Percentiles rank a stretch among this genome's conserved stretches.
These are phyloP conservation scores for Claviceps capensis DNA, from an alignment of 2,329 filamentous ascomycete genomes.

Conservation along the genomic window DNA sequence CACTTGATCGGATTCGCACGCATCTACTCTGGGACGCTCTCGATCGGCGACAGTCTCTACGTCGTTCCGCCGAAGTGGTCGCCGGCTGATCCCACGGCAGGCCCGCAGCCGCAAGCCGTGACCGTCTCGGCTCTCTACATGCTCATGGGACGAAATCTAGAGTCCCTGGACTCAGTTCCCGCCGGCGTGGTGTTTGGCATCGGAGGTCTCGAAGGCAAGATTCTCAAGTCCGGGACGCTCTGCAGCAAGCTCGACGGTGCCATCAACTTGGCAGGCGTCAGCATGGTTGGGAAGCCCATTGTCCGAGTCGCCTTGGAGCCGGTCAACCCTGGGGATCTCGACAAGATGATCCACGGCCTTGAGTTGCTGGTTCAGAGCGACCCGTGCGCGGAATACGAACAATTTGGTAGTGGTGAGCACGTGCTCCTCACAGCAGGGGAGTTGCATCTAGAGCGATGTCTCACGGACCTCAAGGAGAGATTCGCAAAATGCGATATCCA, in stretches of 20 bases:
- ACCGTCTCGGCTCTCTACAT: conserved; percentile 83
- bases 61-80: conserved; percentile 90
- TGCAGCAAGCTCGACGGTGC: conserved; percentile 78
- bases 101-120: conserved; percentile 65
- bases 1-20: conserved; percentile 90
- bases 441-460: conserved; percentile 80
- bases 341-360: conserved; percentile 87
- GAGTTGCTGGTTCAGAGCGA: conserved; percentile 85
- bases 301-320: conserved; percentile 94
- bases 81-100: conserved; percentile 58
- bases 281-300: conserved; percentile 71
- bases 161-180: conserved; percentile 70
- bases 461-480: conserved; percentile 84
- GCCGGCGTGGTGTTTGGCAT: conserved; percentile 95
- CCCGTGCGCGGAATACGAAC: conserved; percentile 90
- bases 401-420: conserved; percentile 85
- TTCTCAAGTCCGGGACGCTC: conserved; percentile 91
- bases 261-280: conserved; percentile 79
- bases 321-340: conserved; percentile 73
- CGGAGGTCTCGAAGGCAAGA: conserved; percentile 76
- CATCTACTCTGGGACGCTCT: conserved; percentile 81
- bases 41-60: conserved; percentile 81
- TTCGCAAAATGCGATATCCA: conserved; percentile 94
- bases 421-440: conserved; percentile 91
- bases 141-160: conserved; percentile 84